Conservation (phyloP, 2,329 filamentous ascomycete genomes). For the Malbranchea zuffiana region DNA sequence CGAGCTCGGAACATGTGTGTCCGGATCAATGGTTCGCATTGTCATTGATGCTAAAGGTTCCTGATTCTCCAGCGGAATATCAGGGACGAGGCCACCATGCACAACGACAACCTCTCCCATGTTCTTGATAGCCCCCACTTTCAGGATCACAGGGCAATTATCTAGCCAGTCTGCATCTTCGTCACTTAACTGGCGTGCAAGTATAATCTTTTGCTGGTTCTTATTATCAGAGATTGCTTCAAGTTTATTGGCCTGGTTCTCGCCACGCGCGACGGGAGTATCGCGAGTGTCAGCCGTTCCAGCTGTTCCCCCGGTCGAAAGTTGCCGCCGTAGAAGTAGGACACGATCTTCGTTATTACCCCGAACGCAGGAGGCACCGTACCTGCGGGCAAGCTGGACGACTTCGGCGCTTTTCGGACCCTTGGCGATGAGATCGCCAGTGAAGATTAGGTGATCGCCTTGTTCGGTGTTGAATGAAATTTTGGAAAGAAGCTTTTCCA, state of each 20-base stretch:
- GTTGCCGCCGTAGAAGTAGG: constrained; percentile 51
- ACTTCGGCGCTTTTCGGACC: constrained; percentile 74
- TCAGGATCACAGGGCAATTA: constrained; percentile 64
- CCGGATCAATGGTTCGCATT: constrained; percentile 67
- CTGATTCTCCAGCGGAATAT: constrained; percentile 56
- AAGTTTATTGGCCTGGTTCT: too few species aligned
- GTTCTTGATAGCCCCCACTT: constrained; percentile 51
- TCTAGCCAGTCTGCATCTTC: constrained; percentile 60
- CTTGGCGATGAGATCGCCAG: constrained; percentile 74
- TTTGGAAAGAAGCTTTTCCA: constrained; percentile 53
- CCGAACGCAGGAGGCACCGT: constrained; percentile 70
- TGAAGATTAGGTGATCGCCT: constrained; percentile 63
- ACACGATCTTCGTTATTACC: constrained; percentile 89
- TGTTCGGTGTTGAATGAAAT: constrained; percentile 47
- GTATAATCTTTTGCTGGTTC: constrained; percentile 34
- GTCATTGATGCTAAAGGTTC: constrained; percentile 81
- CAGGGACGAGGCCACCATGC: constrained; percentile 76
- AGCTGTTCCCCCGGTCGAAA: constrained; percentile 12
- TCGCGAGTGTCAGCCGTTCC: too few species aligned
- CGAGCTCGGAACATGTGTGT: constrained; percentile 48
- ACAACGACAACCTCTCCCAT: constrained; percentile 62
- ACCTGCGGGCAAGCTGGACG: constrained; percentile 59
- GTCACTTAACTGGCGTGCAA: constrained; percentile 47
- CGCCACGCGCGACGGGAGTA: too few species aligned
- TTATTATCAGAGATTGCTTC: too few species aligned